These are phyloP conservation scores for Plasmopara muralis DNA, from an alignment of 352 stramenopile species.

Conservation along the genomic window DNA sequence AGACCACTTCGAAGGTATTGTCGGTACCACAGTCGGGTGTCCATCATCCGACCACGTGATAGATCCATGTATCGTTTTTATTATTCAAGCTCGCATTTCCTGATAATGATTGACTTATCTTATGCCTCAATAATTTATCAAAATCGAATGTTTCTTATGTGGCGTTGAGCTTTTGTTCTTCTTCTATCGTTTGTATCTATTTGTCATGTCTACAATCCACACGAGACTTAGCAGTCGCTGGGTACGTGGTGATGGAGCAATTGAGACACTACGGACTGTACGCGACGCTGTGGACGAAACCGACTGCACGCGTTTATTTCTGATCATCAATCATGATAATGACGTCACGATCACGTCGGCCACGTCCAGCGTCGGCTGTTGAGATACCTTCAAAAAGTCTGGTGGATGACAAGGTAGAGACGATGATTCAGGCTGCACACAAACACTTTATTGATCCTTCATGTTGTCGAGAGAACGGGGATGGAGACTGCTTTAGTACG, in stretches of 20 bases:
- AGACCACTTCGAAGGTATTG: too few species aligned
- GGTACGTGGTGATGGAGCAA: slow-evolving; percentile 1
- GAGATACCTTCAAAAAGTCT: slow-evolving; percentile 4
- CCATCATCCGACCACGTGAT: slow-evolving; percentile 9
- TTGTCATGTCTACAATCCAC: too few species aligned
- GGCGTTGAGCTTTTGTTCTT: too few species aligned
- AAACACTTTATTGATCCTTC: slow-evolving; percentile 14
- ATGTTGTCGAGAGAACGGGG: slow-evolving; percentile 6
- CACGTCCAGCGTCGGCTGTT: slow-evolving; percentile 10
- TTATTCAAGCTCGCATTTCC: too few species aligned
- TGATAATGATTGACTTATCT: too few species aligned
- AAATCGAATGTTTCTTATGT: too few species aligned
- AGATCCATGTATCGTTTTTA: slow-evolving; percentile 6
- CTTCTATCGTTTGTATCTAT: too few species aligned
- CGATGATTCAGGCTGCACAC: slow-evolving; percentile 28
- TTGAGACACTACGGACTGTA: background rate
- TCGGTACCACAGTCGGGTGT: too few species aligned
- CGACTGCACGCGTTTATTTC: slow-evolving; percentile 8
- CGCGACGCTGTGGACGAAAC: slow-evolving; percentile 6
- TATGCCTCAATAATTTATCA: too few species aligned
- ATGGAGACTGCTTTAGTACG: background rate
- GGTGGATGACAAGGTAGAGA: slow-evolving; percentile 13
- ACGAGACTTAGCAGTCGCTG: slow-evolving; percentile 11
- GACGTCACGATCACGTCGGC: background rate
- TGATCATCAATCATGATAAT: background rate